Evolutionary conservation across 192 early-diverging fungal species (phyloP).

Genomic region (Borealophlyctis nickersoniae): DNA sequence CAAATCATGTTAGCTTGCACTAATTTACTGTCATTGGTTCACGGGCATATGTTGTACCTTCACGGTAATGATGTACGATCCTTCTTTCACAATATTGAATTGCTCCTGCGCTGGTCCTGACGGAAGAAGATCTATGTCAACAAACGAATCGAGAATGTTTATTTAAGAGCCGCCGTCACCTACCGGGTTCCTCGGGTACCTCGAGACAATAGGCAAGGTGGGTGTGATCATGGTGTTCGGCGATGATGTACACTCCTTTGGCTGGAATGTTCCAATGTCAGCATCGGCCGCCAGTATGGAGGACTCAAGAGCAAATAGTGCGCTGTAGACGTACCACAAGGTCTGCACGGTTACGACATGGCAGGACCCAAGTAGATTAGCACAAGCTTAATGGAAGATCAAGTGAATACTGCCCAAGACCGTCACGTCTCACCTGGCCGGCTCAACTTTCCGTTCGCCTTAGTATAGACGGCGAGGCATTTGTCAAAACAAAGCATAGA

Average conservation of each 20-base stretch:
- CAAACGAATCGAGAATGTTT: background rate
- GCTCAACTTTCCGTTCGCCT: conserved; percentile 9
- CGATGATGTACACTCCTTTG: conserved; percentile 41
- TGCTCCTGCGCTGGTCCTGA: conserved; percentile 33
- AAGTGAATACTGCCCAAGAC: no score
- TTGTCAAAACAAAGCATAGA: no score
- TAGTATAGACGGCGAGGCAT: no score
- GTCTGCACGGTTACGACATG: no score
- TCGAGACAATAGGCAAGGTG: conserved; percentile 41
- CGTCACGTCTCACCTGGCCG: no score
- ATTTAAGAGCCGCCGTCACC: background rate
- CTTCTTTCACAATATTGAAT: conserved; percentile 42
- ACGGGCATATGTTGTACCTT: conserved; percentile 31
- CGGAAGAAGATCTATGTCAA: background rate
- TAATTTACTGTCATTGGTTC: no score
- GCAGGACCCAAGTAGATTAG: no score
- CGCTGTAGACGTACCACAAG: conserved; percentile 21
- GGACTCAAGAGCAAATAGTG: no score
- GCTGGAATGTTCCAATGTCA: conserved; percentile 19
- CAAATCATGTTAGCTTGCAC: conserved; percentile 6
- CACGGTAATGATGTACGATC: conserved; percentile 37
- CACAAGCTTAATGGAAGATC: no score
- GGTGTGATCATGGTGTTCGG: conserved; percentile 30
- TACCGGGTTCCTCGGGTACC: conserved; percentile 34
- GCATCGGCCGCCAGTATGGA: no score